Evolutionary conservation across 2,329 filamentous ascomycete genomes (phyloP), one percentile per base, ranked within the genome.

Genomic region (Colletotrichum eleusines): DNA sequence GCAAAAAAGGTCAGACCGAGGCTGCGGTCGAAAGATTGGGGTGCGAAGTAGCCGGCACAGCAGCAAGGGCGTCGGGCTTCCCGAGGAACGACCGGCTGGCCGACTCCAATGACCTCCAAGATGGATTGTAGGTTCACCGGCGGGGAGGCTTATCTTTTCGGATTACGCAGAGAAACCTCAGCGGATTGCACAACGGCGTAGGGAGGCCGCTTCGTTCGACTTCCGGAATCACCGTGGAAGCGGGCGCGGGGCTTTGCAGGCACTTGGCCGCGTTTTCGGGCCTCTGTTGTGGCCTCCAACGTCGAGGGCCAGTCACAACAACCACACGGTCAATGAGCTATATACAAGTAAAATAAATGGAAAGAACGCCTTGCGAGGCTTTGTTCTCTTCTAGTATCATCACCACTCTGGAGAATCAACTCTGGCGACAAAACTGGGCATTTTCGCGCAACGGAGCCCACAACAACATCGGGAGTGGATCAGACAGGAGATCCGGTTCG

Each of bases 231-330:
- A 42, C 63, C 59, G 69, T 53, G 50, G 51, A 40, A 62, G 51
- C 38, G 65, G 38, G 33, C 51, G 44, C 51, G 69, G 66, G 69
- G 64, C 64, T 68, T 71, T 53, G 69, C 64, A 63, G 51, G 64
- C 69, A 69, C 69, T 71, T 68, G 69, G 64, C 59, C 69, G 64
- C 69, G 26, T 46, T 71, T 68, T 69, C 53, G 64, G 69, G 69
- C 69, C 69, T 40, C 69, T 70, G 46, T 65, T 57, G 23, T 57
- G 66, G 69, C 55, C 66, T 64, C 60, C 26, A 26, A 14, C 26
- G 33, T 55, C n/a, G 48, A 70, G 40, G 66, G 35, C 69, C 66
- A 69, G 40, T 48, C 48, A 69, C 69, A 53, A 55, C 31, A 55
- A 61, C 26, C 50, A 57, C 20, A 57, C 61, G 38, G 63, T 57